Evolutionary conservation across 176 grass and related monocot genomes (phyloP), one percentile per base, ranked within the genome.

Genomic region (Eleusine indica): DNA sequence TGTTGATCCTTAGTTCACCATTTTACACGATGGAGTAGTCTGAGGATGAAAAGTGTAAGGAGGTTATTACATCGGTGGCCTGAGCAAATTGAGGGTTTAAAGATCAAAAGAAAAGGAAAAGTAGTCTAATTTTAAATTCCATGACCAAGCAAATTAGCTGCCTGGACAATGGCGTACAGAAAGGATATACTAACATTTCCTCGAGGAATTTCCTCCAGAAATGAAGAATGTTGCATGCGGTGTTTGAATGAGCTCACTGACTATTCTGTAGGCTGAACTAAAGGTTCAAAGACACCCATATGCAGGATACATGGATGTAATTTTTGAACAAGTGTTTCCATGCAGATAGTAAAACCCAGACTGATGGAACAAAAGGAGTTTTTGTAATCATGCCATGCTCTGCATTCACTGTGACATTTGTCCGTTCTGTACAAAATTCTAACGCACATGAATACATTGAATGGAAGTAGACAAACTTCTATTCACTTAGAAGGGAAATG

Each of bases 311-410:
- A 42, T 72, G 40, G 57, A 15, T 35, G 64, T 6, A 7, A n/a
- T 43, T 67, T 77, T 51, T 40, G 11, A 46, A 14, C 15, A 69
- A 82, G 29, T 14, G 60, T 30, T 76, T 7, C 16, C 61, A 2
- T 82, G 64, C 63, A 22, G 69, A 82, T 82, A 87, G 37, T 74
- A 70, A 41, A 76, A 62, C 35, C 19, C 47, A 38, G 19, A 75
- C 29, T 75, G 29, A 81, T 68, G 39, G 41, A 71, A 54, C 2
- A 61, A 30, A 21, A 58, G 35, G 21, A 28, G 14, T 43, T 35
- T 69, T 58, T 9, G 41, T 60, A 41, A 7, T 13, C 28, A 70
- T 61, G 18, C 1, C 1, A 49, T 82, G 52, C 70, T 70, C 41
- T 69, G 9, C 21, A 52, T 30, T 51, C 21, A 30, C 47, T n/a